These are phyloP conservation scores for Pseudogymnoascus verrucosus DNA, from an alignment of 2,329 filamentous ascomycete species.

Conservation along the genomic window DNA sequence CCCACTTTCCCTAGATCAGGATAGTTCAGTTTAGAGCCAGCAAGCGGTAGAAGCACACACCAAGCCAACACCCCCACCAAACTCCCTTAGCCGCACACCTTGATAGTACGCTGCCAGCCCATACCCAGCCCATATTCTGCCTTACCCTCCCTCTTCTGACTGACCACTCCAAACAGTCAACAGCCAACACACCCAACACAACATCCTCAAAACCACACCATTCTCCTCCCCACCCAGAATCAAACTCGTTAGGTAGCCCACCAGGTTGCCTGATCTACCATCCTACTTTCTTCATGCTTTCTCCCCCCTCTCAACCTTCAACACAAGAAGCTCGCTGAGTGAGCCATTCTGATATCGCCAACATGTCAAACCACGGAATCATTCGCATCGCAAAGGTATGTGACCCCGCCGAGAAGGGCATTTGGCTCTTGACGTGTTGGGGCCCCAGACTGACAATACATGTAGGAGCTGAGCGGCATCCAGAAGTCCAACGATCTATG, in stretches of 20 bases:
- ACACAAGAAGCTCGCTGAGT: background rate
- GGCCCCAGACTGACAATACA: slow-evolving; percentile 28
- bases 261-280: background rate
- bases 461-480: slow-evolving; percentile 74
- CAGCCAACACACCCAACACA: background rate
- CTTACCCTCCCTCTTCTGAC: background rate
- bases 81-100: background rate
- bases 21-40: background rate
- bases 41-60: background rate
- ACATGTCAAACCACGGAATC: slow-evolving; percentile 77
- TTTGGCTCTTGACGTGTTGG: background rate
- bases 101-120: background rate
- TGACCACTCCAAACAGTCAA: background rate
- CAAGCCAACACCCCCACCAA: background rate
- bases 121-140: background rate
- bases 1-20: background rate
- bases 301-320: background rate
- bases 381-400: slow-evolving; percentile 77
- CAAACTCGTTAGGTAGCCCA: background rate
- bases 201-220: background rate
- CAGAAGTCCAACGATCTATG: slow-evolving; percentile 78
- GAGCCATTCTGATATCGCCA: slow-evolving; percentile 13
- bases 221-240: background rate
- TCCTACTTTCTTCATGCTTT: background rate
- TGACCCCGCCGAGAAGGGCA: slow-evolving; percentile 15